These are phyloP conservation scores for Penicillium sp. DNA, from an alignment of 2,329 filamentous ascomycete genomes.

Conservation along the genomic window DNA sequence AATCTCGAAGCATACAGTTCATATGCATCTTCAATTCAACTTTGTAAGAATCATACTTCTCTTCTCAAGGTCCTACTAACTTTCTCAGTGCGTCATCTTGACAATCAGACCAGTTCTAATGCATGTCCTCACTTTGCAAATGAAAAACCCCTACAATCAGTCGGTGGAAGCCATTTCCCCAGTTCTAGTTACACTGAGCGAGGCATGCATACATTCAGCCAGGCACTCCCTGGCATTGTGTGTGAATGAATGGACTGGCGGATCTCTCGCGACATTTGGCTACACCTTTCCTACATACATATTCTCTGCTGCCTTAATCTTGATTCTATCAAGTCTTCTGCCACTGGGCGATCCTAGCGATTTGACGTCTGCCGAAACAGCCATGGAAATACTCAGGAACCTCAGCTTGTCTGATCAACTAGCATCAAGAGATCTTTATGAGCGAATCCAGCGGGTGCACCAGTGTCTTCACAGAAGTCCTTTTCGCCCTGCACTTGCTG, in stretches of 20 bases:
- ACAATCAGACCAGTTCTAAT: conserved; percentile 37
- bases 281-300: conserved; percentile 36
- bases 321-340: conserved; percentile 31
- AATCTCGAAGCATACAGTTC: conserved; percentile 25
- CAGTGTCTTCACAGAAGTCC: conserved; percentile 3
- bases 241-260: conserved; percentile 34
- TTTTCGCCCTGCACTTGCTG: neutral
- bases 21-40: conserved; percentile 35
- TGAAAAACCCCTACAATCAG: conserved; percentile 7
- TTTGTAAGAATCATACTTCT: conserved; percentile 22
- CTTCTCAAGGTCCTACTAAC: neutral
- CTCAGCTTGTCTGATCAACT: conserved; percentile 14
- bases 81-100: conserved; percentile 34
- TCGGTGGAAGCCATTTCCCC: conserved; percentile 16
- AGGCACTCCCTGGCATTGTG: conserved; percentile 32
- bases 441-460: conserved; percentile 10
- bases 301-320: conserved; percentile 33
- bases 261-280: conserved; percentile 31
- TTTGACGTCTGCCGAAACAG: conserved; percentile 23
- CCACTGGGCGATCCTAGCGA: conserved; percentile 19
- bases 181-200: conserved; percentile 28
- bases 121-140: conserved; percentile 26
- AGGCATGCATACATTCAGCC: conserved; percentile 35
- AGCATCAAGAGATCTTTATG: conserved; percentile 15
- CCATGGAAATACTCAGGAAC: conserved; percentile 23